Evolutionary conservation across 768 basidiomycete species (phyloP).

Genomic region (Tremella fuciformis): DNA sequence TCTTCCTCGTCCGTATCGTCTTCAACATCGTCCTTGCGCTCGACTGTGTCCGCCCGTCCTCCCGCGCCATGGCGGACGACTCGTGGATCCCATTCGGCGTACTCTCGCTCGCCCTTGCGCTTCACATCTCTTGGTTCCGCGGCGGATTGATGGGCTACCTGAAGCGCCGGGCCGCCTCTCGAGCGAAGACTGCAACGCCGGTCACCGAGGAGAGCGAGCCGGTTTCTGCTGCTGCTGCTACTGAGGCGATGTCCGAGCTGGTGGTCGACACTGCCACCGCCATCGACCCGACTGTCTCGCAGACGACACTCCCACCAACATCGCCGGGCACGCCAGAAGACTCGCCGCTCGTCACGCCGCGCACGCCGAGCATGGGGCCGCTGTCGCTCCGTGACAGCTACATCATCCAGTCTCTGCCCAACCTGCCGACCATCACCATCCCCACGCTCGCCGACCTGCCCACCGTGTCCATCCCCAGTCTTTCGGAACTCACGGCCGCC

Average conservation of each 20-base stretch:
- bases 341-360: constrained; percentile 40
- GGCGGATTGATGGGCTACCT: constrained; percentile 59
- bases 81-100: constrained; percentile 55
- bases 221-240: neutral
- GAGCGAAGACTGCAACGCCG: neutral
- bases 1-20: constrained; percentile 59
- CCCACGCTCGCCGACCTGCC: constrained; percentile 16
- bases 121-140: constrained; percentile 61
- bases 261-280: constrained; percentile 7
- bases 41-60: constrained; percentile 28
- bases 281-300: constrained; percentile 13
- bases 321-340: constrained; percentile 27
- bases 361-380: constrained; percentile 28
- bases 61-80: constrained; percentile 42
- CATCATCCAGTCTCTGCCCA: constrained; percentile 14
- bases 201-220: neutral
- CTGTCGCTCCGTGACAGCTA: constrained; percentile 24
- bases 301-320: constrained; percentile 3
- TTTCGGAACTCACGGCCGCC: constrained; percentile 18
- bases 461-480: constrained; percentile 21
- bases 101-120: constrained; percentile 55
- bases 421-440: constrained; percentile 14
- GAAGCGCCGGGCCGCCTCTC: constrained; percentile 38
- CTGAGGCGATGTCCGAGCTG: constrained; percentile 4
- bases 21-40: constrained; percentile 56